Evolutionary conservation across 192 early-diverging fungal species (phyloP), one percentile per base, ranked within the genome.

Genomic region (Coemansia javaensis): DNA sequence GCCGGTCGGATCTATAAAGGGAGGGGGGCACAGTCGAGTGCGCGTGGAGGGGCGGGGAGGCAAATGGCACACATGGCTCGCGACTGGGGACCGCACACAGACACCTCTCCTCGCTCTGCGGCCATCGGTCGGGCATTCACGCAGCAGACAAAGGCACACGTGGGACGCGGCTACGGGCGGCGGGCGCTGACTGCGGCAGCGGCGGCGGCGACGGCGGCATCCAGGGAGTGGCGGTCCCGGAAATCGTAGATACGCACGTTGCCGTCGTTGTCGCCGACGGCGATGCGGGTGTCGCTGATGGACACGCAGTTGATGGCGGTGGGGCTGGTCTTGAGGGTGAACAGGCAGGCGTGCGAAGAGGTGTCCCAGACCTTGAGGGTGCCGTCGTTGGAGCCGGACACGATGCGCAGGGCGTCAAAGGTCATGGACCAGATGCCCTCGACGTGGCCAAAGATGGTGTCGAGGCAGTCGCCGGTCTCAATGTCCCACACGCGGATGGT

Each of bases 401-500:
- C 81, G 21, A 87, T 71, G 2, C 87, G 72, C 22, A 88, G 63
- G 39, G 83, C 83, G 66, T 92, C 89, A 61, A 87, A 84, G 0
- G 85, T 82, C n/a, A 91, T 61, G 2, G 85, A 76, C 85, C 86
- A 86, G 9, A 91, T 81, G 28, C 88, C 90, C 43, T 91, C 87
- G 7, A 79, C 67, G 45, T 91, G 87, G 6, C 87, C 90, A 77
- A 87, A 88, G 15, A 94, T 53, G 1, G 86, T 88, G 39, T 77
- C 77, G 9, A 91, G 60, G 25, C 81, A 87, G 47, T 84, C 63
- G 9, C 91, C 93, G 1, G 85, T 82, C 35, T 84, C 80, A 14
- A 90, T 72, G 44, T 91, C 86, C 94, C 94, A 99, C n/a, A 99
- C 78, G 40, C 89, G 90, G 43, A 99, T 77, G 1, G 81, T 91